A percentile compares a stretch with the other conserved stretches of the same genome.
Conservation (phyloP, 1,284 basidiomycete species). For the Microbotryum lychnidis-dioicae region DNA sequence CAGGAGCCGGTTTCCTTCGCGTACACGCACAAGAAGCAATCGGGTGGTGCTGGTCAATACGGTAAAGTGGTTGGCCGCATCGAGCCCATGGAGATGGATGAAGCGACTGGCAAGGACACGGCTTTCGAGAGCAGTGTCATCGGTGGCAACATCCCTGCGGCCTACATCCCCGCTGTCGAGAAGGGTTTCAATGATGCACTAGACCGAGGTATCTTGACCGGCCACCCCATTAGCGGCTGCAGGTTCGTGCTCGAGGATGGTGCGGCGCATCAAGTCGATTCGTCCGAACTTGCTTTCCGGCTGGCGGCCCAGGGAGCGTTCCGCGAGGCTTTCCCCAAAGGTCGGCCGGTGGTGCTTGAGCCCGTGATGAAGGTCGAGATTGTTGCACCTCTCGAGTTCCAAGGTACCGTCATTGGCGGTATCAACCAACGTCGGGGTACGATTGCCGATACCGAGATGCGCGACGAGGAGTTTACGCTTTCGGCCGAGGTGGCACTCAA, state of each 20-base stretch:
- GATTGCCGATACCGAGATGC: conserved; percentile 90
- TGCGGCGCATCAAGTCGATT: conserved; percentile 89
- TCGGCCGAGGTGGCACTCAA: conserved; percentile 88
- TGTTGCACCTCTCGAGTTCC: conserved; percentile 92
- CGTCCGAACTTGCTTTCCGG: conserved; percentile 91
- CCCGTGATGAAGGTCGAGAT: conserved; percentile 99
- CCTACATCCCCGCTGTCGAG: conserved; percentile 90
- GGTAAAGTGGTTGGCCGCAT: conserved; percentile 86
- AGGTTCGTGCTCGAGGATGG: conserved; percentile 89
- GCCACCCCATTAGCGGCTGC: conserved; percentile 78
- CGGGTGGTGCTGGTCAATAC: conserved; percentile 94
- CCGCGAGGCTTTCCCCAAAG: conserved; percentile 75
- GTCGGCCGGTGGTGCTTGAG: conserved; percentile 78
- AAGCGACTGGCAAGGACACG: conserved; percentile 73
- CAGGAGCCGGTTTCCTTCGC: conserved; percentile 71
- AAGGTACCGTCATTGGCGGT: conserved; percentile 85
- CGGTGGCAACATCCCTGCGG: conserved; percentile 83
- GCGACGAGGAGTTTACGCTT: conserved; percentile 93
- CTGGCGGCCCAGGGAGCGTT: conserved; percentile 85
- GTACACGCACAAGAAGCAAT: conserved; percentile 98
- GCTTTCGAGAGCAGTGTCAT: conserved; percentile 84
- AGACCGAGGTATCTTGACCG: conserved; percentile 82
- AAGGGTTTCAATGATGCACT: conserved; percentile 95
- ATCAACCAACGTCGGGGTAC: conserved; percentile 89
- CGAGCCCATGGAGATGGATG: conserved; percentile 77